Evolutionary conservation across 1,284 basidiomycete genomes (phyloP), one percentile per base, ranked within the genome.

Genomic region (Schizophyllum amplum): DNA sequence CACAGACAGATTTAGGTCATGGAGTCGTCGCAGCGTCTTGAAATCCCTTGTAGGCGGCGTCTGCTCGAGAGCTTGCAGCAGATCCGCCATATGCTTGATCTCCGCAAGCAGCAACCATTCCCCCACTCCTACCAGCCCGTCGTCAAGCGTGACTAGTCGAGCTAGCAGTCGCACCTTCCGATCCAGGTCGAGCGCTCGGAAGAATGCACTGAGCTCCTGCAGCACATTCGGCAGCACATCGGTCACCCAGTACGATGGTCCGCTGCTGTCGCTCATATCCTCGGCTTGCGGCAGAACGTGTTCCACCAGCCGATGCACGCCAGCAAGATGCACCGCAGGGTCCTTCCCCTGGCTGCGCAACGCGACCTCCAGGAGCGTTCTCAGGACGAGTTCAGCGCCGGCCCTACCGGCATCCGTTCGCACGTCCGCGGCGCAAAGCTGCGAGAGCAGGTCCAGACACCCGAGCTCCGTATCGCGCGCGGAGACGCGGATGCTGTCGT

Each of bases 61-160:
- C 55, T n/a, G n/a, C n/a, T n/a, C n/a, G n/a, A n/a, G n/a, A n/a
- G n/a, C n/a, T 26, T 59, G 57, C 25, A 67, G 67, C 23, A 70
- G 57, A 49, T 72, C 59, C 6, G 71, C 66, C 23, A 84, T 62
- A 15, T 72, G 67, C 63, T 79, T 81, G 56, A 86, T 62, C 61
- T 88, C 86, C 61, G 84, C 79, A 22, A 71, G 64, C 6, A 91
- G 63, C 23, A 91, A 62, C 85, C 86, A 91, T 59, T 87, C 84
- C n/a, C 81, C 86, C 3, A 89, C 66, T 1, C 81, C 82, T 5
- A 82, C 71, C 11, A 75, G 67, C 4, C 80, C 83, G 3, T 75
- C 68, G 61, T 91, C 88, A 13, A 90, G 66, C 21, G 69, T 71
- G 23, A 79, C 71, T 3, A 90, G 72, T 4, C 81, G 75, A 53